Conservation (phyloP, 768 basidiomycete species). For the Chalciporus piperatus region DNA sequence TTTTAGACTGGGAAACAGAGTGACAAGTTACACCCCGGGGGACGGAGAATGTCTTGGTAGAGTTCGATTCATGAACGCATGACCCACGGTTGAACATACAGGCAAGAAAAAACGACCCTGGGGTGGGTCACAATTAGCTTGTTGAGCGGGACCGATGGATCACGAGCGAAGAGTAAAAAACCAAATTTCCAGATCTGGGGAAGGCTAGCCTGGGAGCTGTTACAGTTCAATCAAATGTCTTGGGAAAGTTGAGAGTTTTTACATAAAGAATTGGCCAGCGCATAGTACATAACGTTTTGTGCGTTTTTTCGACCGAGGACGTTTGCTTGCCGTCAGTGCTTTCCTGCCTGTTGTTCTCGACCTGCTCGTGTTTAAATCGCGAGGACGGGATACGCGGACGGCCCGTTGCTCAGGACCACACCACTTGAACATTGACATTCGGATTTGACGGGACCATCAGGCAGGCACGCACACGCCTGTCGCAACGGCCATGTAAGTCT, state of each 20-base stretch:
- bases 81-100: no score
- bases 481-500: slow-evolving; percentile 25
- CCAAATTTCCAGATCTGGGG: neutral
- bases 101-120: no score
- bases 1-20: neutral
- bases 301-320: slow-evolving; percentile 2
- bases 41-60: no score
- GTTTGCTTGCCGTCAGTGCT: neutral
- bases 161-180: neutral
- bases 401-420: neutral
- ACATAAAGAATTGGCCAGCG: slow-evolving; percentile 24
- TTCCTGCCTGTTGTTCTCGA: neutral
- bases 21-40: neutral
- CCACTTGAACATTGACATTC: neutral
- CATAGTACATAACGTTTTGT: slow-evolving; percentile 20
- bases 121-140: neutral
- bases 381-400: neutral
- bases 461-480: slow-evolving; percentile 4
- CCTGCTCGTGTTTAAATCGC: neutral
- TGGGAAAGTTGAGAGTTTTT: slow-evolving; percentile 24
- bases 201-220: neutral
- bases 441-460: neutral
- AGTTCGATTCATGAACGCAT: no score
- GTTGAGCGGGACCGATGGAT: no score
- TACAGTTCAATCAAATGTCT: slow-evolving; percentile 7